Percentiles rank a stretch among this genome's conserved stretches.
These are phyloP conservation scores for Galium porrigens DNA, from an alignment of 305 asterid species.

Conservation along the genomic window DNA sequence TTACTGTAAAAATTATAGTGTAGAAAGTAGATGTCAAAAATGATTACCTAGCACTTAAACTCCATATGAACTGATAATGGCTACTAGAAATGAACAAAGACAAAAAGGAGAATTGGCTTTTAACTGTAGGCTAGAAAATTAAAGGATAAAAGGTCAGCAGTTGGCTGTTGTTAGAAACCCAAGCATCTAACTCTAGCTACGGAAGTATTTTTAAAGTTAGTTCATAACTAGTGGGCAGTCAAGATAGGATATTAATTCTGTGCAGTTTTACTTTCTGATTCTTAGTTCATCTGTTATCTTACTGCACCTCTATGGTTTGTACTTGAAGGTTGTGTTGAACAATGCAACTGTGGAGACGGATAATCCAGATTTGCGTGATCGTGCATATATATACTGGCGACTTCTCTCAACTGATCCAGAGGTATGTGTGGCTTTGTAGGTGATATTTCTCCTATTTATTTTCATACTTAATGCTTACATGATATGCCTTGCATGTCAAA, in stretches of 20 bases:
- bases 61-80: neutral
- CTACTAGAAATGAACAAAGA: neutral
- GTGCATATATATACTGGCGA: slow-evolving; percentile 99
- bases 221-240: neutral
- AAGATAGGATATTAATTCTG: neutral
- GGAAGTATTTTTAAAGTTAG: neutral
- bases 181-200: neutral
- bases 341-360: slow-evolving; percentile 98
- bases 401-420: slow-evolving; percentile 98
- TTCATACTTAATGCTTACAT: neutral
- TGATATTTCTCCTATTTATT: neutral
- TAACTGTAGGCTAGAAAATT: neutral
- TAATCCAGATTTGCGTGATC: slow-evolving; percentile 96
- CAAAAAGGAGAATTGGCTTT: too few species aligned
- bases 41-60: neutral
- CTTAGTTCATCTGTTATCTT: neutral
- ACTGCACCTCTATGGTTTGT: slow-evolving; percentile 11
- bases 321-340: slow-evolving; percentile 71
- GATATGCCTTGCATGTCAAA: neutral
- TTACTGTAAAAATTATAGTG: neutral
- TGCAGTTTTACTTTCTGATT: neutral
- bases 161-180: neutral
- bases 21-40: neutral
- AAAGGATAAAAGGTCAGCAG: neutral
- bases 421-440: slow-evolving; percentile 35